A percentile compares a stretch with the other conserved stretches of the same genome.
phyloP scores from a whole-genome alignment of 1,284 basidiomycete species.

The Cutaneotrichosporon dermatis region DNA sequence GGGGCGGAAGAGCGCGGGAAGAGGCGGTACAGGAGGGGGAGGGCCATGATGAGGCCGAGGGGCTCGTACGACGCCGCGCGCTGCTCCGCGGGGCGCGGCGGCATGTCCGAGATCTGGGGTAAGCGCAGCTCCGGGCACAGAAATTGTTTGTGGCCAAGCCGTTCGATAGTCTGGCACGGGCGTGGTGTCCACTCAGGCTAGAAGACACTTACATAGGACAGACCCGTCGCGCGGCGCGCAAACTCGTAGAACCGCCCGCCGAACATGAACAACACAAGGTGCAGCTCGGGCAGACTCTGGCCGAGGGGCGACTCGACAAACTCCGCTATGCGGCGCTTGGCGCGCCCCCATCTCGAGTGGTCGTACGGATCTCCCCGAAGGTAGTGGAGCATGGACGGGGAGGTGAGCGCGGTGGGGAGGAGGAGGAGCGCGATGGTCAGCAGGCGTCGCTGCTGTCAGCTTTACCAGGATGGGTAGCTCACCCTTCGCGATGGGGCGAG shows the following conservation, averaged over 20 bases:
- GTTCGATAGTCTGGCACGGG: too few species aligned
- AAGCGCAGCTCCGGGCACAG: neutral
- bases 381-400: constrained; percentile 47
- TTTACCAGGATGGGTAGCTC: neutral
- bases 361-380: constrained; percentile 34
- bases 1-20: constrained; percentile 16
- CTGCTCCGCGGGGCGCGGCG: constrained; percentile 61
- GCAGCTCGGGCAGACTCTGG: constrained; percentile 57
- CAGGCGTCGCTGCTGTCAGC: constrained; percentile 48
- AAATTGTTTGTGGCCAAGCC: too few species aligned
- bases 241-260: constrained; percentile 73
- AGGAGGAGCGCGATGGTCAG: constrained; percentile 59
- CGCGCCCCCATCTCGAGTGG: constrained; percentile 2
- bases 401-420: constrained; percentile 59
- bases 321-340: constrained; percentile 18
- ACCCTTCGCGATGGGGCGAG: constrained; percentile 26
- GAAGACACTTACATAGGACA: constrained; percentile 62
- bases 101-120: constrained; percentile 62
- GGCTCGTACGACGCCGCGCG: constrained; percentile 78
- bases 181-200: neutral
- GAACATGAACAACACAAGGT: constrained; percentile 76
- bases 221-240: constrained; percentile 63
- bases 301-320: constrained; percentile 37
- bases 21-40: constrained; percentile 64
- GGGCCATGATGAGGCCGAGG: constrained; percentile 67